Conservation (phyloP, 257 asterid genomes). For the Plantago elongata region DNA sequence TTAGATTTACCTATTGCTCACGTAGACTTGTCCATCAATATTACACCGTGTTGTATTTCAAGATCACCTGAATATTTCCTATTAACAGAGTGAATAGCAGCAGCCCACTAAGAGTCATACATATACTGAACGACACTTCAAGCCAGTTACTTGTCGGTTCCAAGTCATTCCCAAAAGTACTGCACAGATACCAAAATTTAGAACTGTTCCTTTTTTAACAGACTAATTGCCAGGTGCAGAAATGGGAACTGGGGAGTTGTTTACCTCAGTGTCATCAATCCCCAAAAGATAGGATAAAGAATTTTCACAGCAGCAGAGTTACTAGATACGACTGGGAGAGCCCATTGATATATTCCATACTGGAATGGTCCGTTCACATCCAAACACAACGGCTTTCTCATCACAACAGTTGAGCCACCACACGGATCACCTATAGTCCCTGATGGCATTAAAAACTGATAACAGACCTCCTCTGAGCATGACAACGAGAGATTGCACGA, state of each 20-base stretch:
- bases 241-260: neutral
- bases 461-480: constrained; percentile 77
- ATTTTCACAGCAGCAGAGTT: constrained; percentile 65
- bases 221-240: no score
- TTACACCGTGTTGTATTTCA: no score
- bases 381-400: constrained; percentile 46
- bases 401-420: constrained; percentile 35
- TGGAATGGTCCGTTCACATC: constrained; percentile 74
- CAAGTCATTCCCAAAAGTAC: constrained; percentile 88
- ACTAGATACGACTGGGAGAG: constrained; percentile 90
- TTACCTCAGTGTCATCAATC: constrained; percentile 89
- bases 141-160: constrained; percentile 88
- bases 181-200: constrained; percentile 25
- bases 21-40: neutral
- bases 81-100: constrained; percentile 85
- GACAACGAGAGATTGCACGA: constrained; percentile 52
- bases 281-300: constrained; percentile 95
- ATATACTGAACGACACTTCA: constrained; percentile 80
- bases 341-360: constrained; percentile 82
- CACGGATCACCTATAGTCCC: constrained; percentile 55
- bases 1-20: neutral
- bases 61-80: constrained; percentile 82
- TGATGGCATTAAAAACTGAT: constrained; percentile 49
- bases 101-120: constrained; percentile 76
- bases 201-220: no score